A percentile compares a stretch with the other conserved stretches of the same genome.
Evolutionary conservation across 768 basidiomycete genomes (phyloP).

Genomic region (Lepiota brunneoincarnata): DNA sequence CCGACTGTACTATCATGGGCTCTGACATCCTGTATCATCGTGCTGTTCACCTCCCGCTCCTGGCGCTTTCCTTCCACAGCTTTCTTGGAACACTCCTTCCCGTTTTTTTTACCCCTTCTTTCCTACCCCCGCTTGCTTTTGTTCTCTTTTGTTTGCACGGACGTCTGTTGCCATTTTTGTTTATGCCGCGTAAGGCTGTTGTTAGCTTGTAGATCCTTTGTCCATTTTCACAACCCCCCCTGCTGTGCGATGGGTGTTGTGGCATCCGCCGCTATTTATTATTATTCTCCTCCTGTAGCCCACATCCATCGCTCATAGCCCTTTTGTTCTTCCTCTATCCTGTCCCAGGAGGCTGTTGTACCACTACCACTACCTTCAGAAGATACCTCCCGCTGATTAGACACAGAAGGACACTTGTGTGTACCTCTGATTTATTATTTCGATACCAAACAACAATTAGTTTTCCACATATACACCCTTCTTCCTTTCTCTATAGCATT

Average conservation of each 20-base stretch:
- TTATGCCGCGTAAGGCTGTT: conserved; percentile 3
- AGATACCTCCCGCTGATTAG: conserved; percentile 12
- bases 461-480: conserved; percentile 4
- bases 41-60: not conserved
- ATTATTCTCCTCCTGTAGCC: conserved; percentile 1
- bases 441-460: conserved; percentile 10
- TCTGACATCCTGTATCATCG: conserved; percentile 12
- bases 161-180: not conserved
- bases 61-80: not conserved
- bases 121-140: conserved; percentile 6
- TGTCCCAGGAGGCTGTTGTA: conserved; percentile 11
- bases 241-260: conserved; percentile 11
- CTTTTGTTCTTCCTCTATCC: not conserved
- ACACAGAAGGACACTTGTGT: conserved; percentile 7
- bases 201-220: conserved; percentile 2
- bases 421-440: conserved; percentile 2
- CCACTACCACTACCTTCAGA: not conserved
- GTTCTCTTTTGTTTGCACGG: conserved; percentile 5
- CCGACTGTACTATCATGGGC: conserved; percentile 12
- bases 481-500: conserved; percentile 5
- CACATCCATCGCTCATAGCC: not conserved
- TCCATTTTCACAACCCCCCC: not conserved
- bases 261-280: conserved; percentile 4
- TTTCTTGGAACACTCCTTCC: conserved; percentile 4
- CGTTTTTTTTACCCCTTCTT: conserved; percentile 5